Conservation (phyloP, 331 rosid genomes). For the Quercus tomentella region DNA sequence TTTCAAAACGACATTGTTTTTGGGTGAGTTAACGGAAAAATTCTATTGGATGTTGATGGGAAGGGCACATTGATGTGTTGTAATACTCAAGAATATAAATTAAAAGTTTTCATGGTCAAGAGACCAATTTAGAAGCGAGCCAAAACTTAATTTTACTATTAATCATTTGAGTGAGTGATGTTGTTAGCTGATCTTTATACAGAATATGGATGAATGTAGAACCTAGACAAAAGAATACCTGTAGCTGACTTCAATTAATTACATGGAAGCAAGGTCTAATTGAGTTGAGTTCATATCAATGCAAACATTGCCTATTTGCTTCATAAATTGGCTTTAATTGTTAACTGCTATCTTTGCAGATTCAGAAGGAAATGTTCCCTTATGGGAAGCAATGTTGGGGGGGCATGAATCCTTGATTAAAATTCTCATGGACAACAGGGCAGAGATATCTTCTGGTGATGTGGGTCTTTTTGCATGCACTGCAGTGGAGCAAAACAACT, state of each 20-base stretch:
- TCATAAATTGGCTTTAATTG: neutral
- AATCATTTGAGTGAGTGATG: neutral
- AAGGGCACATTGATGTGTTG: too few species aligned
- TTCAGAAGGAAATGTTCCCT: slow-evolving; percentile 48
- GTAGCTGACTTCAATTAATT: neutral
- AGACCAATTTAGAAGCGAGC: too few species aligned
- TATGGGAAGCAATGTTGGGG: slow-evolving; percentile 53
- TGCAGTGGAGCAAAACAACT: slow-evolving; percentile 45
- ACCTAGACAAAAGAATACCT: neutral
- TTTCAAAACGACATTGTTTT: too few species aligned
- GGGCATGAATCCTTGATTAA: slow-evolving; percentile 35
- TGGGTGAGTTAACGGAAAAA: too few species aligned
- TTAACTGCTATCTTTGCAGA: slow-evolving; percentile 27
- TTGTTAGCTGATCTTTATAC: neutral
- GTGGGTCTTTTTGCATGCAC: slow-evolving; percentile 38
- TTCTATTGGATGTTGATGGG: too few species aligned
- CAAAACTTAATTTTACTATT: neutral
- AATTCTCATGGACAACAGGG: slow-evolving; percentile 50
- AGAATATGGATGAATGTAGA: neutral
- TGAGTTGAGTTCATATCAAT: neutral
- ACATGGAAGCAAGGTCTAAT: neutral
- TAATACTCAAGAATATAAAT: too few species aligned
- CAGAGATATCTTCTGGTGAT: slow-evolving; percentile 24
- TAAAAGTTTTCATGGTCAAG: too few species aligned
- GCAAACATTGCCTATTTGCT: neutral